Conservation (phyloP, 1,284 basidiomycete genomes). For the Cutaneotrichosporon sp. region DNA sequence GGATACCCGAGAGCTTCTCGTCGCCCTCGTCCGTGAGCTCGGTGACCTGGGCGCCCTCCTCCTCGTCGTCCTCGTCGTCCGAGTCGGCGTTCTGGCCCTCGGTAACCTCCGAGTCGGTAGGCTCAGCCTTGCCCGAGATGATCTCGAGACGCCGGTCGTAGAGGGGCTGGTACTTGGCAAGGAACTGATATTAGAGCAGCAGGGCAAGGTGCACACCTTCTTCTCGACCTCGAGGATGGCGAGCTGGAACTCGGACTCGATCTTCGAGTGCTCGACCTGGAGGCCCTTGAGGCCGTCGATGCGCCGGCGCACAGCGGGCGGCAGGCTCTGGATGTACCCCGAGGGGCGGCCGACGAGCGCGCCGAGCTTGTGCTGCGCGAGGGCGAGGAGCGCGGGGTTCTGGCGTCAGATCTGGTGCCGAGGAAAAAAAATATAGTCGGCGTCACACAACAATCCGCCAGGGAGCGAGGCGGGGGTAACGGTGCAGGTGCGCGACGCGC, state of each 20-base stretch:
- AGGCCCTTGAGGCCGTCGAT: slow-evolving; percentile 93
- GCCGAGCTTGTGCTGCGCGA: slow-evolving; percentile 67
- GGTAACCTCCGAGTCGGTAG: slow-evolving; percentile 79
- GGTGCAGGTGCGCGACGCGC: slow-evolving; percentile 2
- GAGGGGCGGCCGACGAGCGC: slow-evolving; percentile 75
- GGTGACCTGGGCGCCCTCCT: slow-evolving; percentile 53
- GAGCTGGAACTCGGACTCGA: slow-evolving; percentile 94
- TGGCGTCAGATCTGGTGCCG: slow-evolving; percentile 27
- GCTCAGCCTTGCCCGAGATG: slow-evolving; percentile 73
- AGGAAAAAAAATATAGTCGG: background rate
- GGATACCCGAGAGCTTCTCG: slow-evolving; percentile 65
- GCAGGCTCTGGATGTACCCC: slow-evolving; percentile 84
- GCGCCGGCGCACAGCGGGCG: slow-evolving; percentile 76
- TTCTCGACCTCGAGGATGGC: slow-evolving; percentile 97
- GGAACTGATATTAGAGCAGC: slow-evolving; percentile 63
- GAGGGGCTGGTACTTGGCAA: slow-evolving; percentile 77
- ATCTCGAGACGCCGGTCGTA: slow-evolving; percentile 85
- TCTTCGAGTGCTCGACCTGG: slow-evolving; percentile 87
- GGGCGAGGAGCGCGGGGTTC: slow-evolving; percentile 60
- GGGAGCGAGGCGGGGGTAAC: background rate
- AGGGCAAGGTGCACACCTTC: slow-evolving; percentile 63
- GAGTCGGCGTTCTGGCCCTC: slow-evolving; percentile 69
- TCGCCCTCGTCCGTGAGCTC: slow-evolving; percentile 52
- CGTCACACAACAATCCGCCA: background rate
- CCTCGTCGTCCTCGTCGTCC: slow-evolving; percentile 58